phyloP scores from a whole-genome alignment of 2,329 filamentous ascomycete genomes.

The Curvularia verruculosa region DNA sequence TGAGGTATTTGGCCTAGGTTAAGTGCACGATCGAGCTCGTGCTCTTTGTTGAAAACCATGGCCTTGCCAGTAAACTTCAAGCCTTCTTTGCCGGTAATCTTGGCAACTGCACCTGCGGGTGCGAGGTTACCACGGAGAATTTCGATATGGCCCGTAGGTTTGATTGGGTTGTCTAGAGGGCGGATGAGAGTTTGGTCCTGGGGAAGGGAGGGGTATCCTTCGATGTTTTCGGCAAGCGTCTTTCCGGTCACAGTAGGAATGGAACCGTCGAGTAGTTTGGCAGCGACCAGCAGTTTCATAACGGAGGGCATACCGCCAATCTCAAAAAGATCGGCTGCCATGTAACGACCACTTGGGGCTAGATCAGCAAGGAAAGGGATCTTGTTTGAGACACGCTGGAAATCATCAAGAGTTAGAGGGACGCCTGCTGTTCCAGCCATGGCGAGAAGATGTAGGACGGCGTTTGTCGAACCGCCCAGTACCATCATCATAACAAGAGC shows the following conservation, averaged over 20 bases:
- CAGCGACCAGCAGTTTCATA: conserved; percentile 81
- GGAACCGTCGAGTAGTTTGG: conserved; percentile 74
- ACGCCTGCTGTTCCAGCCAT: conserved; percentile 88
- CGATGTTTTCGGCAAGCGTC: conserved; percentile 81
- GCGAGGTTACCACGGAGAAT: conserved; percentile 87
- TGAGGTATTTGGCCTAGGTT: conserved; percentile 71
- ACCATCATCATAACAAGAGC: conserved; percentile 90
- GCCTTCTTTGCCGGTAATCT: conserved; percentile 96
- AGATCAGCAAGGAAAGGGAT: conserved; percentile 87
- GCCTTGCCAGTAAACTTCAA: conserved; percentile 80
- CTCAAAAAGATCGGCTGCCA: conserved; percentile 86
- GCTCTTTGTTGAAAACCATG: conserved; percentile 85
- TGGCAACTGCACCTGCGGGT: conserved; percentile 87
- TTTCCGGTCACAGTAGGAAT: conserved; percentile 84
- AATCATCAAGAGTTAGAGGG: conserved; percentile 77
- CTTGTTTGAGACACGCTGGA: conserved; percentile 80
- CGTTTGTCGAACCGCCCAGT: conserved; percentile 88
- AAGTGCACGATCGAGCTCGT: conserved; percentile 76
- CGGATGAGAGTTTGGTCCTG: conserved; percentile 84
- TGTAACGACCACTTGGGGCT: conserved; percentile 80
- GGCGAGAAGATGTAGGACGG: conserved; percentile 85
- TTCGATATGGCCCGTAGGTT: conserved; percentile 83
- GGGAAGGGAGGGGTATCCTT: conserved; percentile 75
- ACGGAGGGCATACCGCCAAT: conserved; percentile 86
- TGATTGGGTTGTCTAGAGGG: conserved; percentile 81